Conservation (phyloP, 768 basidiomycete genomes). For the Rhodotorula babjevae region DNA sequence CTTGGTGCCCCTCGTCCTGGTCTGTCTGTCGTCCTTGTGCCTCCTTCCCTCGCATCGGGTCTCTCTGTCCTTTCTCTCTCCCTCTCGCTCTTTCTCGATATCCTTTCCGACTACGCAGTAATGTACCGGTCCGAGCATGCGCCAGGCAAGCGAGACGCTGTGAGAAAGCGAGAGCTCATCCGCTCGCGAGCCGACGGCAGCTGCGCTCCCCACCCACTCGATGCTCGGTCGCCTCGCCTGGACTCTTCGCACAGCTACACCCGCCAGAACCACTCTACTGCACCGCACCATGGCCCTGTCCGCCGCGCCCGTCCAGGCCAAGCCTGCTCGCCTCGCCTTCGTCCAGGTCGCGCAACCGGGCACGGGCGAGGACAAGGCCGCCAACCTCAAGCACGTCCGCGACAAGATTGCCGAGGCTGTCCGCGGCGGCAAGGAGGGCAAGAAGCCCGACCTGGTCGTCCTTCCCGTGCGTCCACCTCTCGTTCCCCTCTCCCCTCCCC, state of each 20-base stretch:
- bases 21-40: too few species aligned
- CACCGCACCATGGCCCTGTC: conserved; percentile 17
- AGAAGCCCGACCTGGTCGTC: conserved; percentile 76
- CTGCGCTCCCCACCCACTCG: too few species aligned
- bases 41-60: too few species aligned
- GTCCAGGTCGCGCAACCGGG: conserved; percentile 60
- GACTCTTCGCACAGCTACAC: background rate
- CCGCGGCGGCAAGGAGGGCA: conserved; percentile 57
- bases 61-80: too few species aligned
- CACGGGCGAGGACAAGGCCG: conserved; percentile 64
- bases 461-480: conserved; percentile 72
- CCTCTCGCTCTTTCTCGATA: too few species aligned
- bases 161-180: too few species aligned
- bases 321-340: conserved; percentile 74
- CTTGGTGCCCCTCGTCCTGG: too few species aligned
- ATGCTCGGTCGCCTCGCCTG: conserved; percentile 16
- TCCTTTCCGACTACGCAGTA: too few species aligned
- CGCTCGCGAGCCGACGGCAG: too few species aligned
- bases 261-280: background rate
- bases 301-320: conserved; percentile 19
- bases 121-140: too few species aligned
- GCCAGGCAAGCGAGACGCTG: too few species aligned
- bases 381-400: conserved; percentile 74
- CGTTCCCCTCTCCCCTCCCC: background rate
- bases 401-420: conserved; percentile 58